Percentiles rank a stretch among this genome's conserved stretches.
phyloP scores from a whole-genome alignment of 139 green algal genomes.

The Pseudopediastrum boryanum region DNA sequence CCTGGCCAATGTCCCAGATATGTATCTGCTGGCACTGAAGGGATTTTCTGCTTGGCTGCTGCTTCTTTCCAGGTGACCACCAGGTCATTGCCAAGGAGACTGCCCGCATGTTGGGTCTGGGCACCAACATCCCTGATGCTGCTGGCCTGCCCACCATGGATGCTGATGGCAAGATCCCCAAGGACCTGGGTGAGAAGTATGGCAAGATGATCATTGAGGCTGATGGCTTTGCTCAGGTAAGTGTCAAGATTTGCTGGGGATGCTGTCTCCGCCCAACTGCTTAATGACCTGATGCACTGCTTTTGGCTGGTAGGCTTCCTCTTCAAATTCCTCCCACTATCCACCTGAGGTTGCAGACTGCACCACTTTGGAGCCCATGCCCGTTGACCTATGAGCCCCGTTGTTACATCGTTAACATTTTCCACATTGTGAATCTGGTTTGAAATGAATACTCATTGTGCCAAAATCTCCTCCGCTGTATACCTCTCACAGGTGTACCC shows the following conservation, averaged over 20 bases:
- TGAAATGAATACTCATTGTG: not conserved
- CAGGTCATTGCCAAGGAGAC: conserved; percentile 89
- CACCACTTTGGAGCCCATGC: too few species aligned
- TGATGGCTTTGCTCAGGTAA: conserved; percentile 85
- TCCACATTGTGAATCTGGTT: conserved; percentile 1
- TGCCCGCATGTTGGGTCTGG: conserved; percentile 75
- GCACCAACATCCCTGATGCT: conserved; percentile 78
- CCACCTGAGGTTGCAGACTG: too few species aligned
- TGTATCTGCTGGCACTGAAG: not conserved
- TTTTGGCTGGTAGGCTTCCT: too few species aligned
- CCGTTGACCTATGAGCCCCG: too few species aligned
- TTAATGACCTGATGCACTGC: too few species aligned
- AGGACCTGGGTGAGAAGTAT: conserved; percentile 73
- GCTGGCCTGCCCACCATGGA: conserved; percentile 60
- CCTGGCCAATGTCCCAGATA: too few species aligned
- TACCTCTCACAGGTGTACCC: conserved; percentile 34
- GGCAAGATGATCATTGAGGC: conserved; percentile 74
- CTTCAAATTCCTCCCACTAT: too few species aligned
- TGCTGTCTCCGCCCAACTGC: too few species aligned
- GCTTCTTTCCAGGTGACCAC: conserved; percentile 83
- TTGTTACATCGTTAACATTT: too few species aligned
- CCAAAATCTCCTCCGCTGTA: not conserved
- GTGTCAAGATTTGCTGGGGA: not conserved
- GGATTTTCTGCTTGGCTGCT: not conserved
- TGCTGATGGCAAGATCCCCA: conserved; percentile 74